Evolutionary conservation across 2,329 filamentous ascomycete species (phyloP).

Genomic region (Diaporthe humulicola): DNA sequence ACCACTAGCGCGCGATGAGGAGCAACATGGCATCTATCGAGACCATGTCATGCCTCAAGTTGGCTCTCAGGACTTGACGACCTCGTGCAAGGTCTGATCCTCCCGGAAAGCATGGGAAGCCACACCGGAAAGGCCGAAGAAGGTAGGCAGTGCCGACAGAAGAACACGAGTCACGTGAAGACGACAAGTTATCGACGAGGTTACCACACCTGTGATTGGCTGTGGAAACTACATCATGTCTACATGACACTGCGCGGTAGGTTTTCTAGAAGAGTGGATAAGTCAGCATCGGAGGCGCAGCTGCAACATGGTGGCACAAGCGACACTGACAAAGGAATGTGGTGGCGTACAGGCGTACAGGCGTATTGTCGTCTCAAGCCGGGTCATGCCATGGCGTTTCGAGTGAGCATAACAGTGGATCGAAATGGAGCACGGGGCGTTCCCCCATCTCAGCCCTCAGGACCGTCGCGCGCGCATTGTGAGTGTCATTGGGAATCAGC

Average conservation of each 20-base stretch:
- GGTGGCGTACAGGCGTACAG: not conserved
- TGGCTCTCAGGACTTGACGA: not conserved
- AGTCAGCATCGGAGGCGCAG: constrained; percentile 22
- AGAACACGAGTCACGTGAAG: constrained; percentile 10
- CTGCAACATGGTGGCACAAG: not conserved
- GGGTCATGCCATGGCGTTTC: constrained; percentile 25
- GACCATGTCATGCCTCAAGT: too few species aligned
- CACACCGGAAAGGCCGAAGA: not conserved
- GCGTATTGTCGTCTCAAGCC: constrained; percentile 9
- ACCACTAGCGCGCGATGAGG: not conserved
- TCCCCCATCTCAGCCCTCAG: not conserved
- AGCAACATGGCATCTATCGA: not conserved
- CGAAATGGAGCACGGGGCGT: not conserved
- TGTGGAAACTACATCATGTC: not conserved
- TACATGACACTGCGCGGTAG: not conserved
- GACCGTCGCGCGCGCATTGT: not conserved
- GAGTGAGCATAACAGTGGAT: constrained; percentile 1
- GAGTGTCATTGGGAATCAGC: not conserved
- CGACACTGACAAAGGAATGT: constrained; percentile 1
- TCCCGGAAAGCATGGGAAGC: not conserved
- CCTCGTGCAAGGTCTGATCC: not conserved
- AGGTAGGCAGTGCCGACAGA: not conserved
- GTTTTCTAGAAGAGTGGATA: not conserved
- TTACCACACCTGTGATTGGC: not conserved
- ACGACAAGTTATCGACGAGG: not conserved